A percentile compares a stretch with the other conserved stretches of the same genome.
These are phyloP conservation scores for Rubia yunnanensis DNA, from an alignment of 257 asterid genomes.

Conservation along the genomic window DNA sequence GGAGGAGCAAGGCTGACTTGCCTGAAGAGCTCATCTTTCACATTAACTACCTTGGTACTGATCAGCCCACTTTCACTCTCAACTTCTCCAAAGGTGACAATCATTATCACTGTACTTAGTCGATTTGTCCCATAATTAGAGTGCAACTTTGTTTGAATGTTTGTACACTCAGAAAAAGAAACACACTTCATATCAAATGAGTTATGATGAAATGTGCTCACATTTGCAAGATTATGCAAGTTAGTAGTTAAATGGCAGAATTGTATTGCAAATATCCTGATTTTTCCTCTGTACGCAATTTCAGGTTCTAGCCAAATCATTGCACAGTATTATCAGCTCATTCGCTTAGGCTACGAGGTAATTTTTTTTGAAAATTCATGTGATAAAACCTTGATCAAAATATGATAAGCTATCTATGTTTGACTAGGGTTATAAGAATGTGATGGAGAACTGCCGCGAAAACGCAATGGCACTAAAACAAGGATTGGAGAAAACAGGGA, in stretches of 20 bases:
- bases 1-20: conserved; percentile 75
- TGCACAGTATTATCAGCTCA: conserved; percentile 86
- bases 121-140: too few relatives aligned
- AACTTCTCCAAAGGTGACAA: conserved; percentile 76
- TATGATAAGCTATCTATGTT: not conserved
- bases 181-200: not conserved
- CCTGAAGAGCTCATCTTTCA: conserved; percentile 89
- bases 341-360: conserved; percentile 71
- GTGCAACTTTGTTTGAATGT: too few relatives aligned
- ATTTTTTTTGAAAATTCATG: not conserved
- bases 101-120: too few relatives aligned
- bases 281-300: not conserved
- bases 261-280: not conserved
- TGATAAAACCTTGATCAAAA: not conserved
- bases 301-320: conserved; percentile 84
- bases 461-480: conserved; percentile 55
- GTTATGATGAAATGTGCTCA: too few relatives aligned
- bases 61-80: conserved; percentile 95
- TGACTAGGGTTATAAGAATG: conserved; percentile 52
- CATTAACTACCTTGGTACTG: conserved; percentile 91
- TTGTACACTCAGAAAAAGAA: too few relatives aligned
- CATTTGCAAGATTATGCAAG: too few relatives aligned
- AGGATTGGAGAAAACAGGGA: conserved; percentile 63
- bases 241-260: too few relatives aligned
- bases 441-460: conserved; percentile 82